These are phyloP conservation scores for Hypoxylon sp. DNA, from an alignment of 2,329 filamentous ascomycete genomes.

Conservation along the genomic window DNA sequence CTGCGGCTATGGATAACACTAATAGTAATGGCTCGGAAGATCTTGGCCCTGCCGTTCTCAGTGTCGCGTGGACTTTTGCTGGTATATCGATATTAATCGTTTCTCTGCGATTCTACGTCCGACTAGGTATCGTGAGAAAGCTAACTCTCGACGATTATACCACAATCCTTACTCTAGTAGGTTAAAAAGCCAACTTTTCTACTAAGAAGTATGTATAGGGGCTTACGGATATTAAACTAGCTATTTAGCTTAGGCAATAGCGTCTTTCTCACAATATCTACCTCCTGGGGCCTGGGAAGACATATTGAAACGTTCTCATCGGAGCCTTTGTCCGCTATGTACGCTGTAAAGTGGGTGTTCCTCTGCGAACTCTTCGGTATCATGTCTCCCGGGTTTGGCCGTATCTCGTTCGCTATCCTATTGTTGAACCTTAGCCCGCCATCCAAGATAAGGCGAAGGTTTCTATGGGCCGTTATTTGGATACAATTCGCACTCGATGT, in stretches of 20 bases:
- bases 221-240: conserved; percentile 10
- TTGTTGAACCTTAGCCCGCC: conserved; percentile 33
- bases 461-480: conserved; percentile 41
- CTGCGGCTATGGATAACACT: too few relatives aligned
- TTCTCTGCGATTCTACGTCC: conserved; percentile 24
- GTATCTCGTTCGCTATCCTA: conserved; percentile 41
- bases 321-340: conserved; percentile 6
- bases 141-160: conserved; percentile 31
- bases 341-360: conserved; percentile 40
- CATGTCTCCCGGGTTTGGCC: conserved; percentile 36
- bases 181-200: neutral
- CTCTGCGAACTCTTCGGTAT: conserved; percentile 38
- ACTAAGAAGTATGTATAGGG: too few relatives aligned
- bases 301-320: conserved; percentile 17
- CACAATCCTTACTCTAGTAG: conserved; percentile 29
- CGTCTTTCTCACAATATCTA: conserved; percentile 33
- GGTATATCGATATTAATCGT: conserved; percentile 19
- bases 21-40: neutral
- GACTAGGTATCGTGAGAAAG: conserved; percentile 3
- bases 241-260: conserved; percentile 25
- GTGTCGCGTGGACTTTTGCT: conserved; percentile 28
- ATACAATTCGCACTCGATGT: conserved; percentile 39
- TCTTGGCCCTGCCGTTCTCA: conserved; percentile 39
- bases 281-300: conserved; percentile 38
- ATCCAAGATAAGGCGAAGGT: conserved; percentile 15